Base-by-base conservation (phyloP, 2,329 filamentous ascomycete genomes). In the Beauveria bassiana region DNA sequence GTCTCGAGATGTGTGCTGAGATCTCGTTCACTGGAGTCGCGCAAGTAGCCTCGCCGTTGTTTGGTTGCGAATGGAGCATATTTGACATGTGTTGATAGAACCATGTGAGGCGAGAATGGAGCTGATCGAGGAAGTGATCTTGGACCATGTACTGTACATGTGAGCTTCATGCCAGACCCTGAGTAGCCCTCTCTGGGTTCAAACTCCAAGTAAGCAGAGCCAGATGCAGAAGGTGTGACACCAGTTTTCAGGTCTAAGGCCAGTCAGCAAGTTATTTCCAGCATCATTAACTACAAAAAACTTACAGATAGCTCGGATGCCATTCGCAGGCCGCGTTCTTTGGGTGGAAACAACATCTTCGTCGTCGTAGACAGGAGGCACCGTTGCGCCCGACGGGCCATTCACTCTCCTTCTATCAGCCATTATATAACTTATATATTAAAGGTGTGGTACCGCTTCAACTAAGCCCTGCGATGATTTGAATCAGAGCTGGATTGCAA, bases 11-110 rank as follows among this genome's bases (percentile, higher is more conserved):
- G 93, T 12, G 93, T 89, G 14, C 91, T 91, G 2, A 99, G 81
- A 71, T 99, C 95, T 56, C 93, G 85, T 77, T 99, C 95, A 64
- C 83, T 88, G 18, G 88, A 81, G 72, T 98, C 93, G 52, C 93
- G 86, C 24, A 96, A 78, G 72, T 97, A 96, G 14, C 93, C 91
- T 71, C 90, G 85, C 63, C 95, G 83, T 68, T 88, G 84, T 62
- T 89, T 84, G 6, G 91, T 91, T 2, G 95, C 93, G 71, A 99
- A 99, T 0, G 95, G 93, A 0, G 95, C 93, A 72, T 96, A 98
- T 77, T 98, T 99, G 71, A 99, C 89, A 68, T 96, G 91, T 3
- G 93, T 96, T 16, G 90, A 91, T 57, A 99, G 83, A 50, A 97
- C 88, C 65, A 98, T 86, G 69, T 96, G 93, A 10, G 95, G 91